Base-by-base conservation (phyloP, 2,329 filamentous ascomycete species). In the Blumeriella jaapii region DNA sequence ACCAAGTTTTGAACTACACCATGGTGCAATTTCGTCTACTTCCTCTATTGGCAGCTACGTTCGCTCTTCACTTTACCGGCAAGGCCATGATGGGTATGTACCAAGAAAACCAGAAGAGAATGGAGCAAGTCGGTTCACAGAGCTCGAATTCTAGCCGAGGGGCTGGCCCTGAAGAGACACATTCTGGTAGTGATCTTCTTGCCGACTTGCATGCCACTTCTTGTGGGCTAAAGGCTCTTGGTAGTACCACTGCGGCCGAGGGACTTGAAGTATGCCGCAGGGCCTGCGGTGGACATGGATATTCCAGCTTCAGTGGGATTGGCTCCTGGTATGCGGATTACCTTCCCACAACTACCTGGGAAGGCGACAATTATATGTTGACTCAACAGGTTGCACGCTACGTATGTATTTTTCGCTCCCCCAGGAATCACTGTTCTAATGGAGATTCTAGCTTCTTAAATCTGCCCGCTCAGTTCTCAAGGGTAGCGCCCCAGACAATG, bases 341-440 rank as follows among this genome's bases (percentile, higher is more conserved):
- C 54, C 65, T 85, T 1, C 79, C 82, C 11, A 80, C 71, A 3
- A 58, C 65, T 10, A 59, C 56, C 4, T 58, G 51, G 52, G 81
- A 85, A 55, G 81, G 81, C 28, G 81, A 41, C 26, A 38, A 42
- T 63, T 85, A 82, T 62, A 84, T 86, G 80, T 64, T 86, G 40
- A 82, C 78, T 7, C 81, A 86, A 57, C 81, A 86, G 60, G 80
- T 85, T 2, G 77, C 78, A 2, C 71, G 79, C 39, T 85, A 85
- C 22, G 22, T 24, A 24, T 10, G 22, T n/a, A 24, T 24, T n/a
- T 24, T 8, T 24, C 3, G 7, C 9, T 24, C 4, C 22, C 12
- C 7, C 12, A 10, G 22, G 12, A 4, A 3, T 9, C 12, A n/a
- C 22, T 10, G 22, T 24, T 24, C 22, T 24, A 24, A 24, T 24